Conservation (phyloP, 768 basidiomycete species). For the Suillus ampliporus region DNA sequence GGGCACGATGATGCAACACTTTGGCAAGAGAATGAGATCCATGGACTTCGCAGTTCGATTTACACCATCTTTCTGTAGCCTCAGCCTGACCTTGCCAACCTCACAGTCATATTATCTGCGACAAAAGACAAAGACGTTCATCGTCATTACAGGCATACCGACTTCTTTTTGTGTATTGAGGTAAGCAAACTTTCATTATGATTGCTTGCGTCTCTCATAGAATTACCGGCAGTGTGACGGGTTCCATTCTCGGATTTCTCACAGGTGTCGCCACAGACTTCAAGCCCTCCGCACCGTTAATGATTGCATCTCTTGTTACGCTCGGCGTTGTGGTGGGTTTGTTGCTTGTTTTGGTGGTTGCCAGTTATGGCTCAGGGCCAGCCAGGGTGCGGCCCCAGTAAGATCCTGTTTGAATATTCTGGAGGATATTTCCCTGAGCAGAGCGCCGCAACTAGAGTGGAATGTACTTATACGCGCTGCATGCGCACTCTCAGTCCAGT, state of each 20-base stretch:
- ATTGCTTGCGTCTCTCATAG: background rate
- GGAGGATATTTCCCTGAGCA: background rate
- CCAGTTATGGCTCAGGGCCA: background rate
- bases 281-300: background rate
- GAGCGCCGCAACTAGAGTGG: background rate
- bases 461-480: background rate
- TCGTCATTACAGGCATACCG: no score
- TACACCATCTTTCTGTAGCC: no score
- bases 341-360: background rate
- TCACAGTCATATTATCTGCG: no score
- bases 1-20: slow-evolving; percentile 7
- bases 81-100: no score
- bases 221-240: background rate
- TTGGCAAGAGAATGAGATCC: slow-evolving; percentile 1
- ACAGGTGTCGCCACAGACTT: background rate
- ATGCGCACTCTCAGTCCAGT: background rate
- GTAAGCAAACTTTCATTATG: no score
- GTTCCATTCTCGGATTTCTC: background rate
- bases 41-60: background rate
- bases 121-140: no score
- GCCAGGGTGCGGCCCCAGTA: background rate
- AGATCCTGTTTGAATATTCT: background rate
- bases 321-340: background rate
- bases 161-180: no score
- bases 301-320: background rate